Evolutionary conservation across 164 flowering plant species (phyloP).

Genomic region (Vitis cinerea): DNA sequence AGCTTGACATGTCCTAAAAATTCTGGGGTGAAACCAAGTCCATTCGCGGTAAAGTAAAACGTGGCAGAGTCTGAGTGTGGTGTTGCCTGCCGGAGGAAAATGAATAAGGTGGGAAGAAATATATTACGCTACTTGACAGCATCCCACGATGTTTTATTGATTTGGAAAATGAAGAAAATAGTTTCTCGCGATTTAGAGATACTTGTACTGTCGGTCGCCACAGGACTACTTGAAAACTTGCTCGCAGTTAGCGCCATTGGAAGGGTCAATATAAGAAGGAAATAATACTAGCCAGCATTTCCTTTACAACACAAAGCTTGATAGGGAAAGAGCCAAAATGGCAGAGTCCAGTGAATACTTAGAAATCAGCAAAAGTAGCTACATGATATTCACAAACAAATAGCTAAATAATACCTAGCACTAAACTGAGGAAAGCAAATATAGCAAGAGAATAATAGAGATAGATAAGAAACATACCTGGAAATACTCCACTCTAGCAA

Average conservation of each 20-base stretch:
- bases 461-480: too few species aligned
- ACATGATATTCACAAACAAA: too few species aligned
- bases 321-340: too few species aligned
- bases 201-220: constrained; percentile 25
- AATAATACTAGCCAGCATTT: constrained; percentile 21
- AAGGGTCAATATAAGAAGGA: constrained; percentile 18
- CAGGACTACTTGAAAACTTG: constrained; percentile 37
- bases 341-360: too few species aligned
- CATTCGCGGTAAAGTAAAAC: constrained; percentile 94
- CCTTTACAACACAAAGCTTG: constrained; percentile 17
- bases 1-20: constrained; percentile 97
- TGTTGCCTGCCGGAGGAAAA: constrained; percentile 95
- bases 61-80: constrained; percentile 98
- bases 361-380: too few species aligned
- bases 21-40: constrained; percentile 92
- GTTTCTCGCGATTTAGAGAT: constrained; percentile 29
- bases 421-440: too few species aligned
- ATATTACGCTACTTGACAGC: constrained; percentile 73
- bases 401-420: too few species aligned
- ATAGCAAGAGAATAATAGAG: too few species aligned
- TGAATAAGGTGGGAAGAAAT: constrained; percentile 83
- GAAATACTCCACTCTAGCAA: too few species aligned
- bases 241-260: constrained; percentile 44
- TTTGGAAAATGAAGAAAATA: constrained; percentile 35
- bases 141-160: constrained; percentile 30